A percentile compares a stretch with the other conserved stretches of the same genome.
Conservation (phyloP, 805 yeast species). For the Wickerhamiella shivajii region DNA sequence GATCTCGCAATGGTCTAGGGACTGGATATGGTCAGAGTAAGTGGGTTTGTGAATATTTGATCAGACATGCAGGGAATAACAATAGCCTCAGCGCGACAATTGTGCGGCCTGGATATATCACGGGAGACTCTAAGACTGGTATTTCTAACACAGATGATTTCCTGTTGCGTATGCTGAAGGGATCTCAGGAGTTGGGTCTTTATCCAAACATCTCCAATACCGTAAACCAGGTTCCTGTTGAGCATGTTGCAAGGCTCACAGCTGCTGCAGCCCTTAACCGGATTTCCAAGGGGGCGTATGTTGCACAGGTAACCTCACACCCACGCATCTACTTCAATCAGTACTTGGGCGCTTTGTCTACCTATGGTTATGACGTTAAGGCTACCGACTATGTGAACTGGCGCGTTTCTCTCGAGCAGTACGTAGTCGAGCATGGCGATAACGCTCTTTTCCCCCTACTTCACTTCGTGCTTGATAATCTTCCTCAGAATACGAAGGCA, state of each 20-base stretch:
- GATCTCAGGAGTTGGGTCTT: conserved; percentile 74
- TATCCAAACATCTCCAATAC: conserved; percentile 77
- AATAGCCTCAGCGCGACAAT: conserved; percentile 74
- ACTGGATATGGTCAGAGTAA: conserved; percentile 96
- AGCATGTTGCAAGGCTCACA: conserved; percentile 88
- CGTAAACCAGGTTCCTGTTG: conserved; percentile 95
- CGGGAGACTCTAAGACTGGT: conserved; percentile 75
- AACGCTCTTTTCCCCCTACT: conserved; percentile 84
- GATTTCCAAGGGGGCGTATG: conserved; percentile 41
- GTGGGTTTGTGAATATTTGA: conserved; percentile 90
- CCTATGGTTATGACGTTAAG: conserved; percentile 58
- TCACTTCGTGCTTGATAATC: conserved; percentile 85
- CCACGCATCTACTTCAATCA: conserved; percentile 77
- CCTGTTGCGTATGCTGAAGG: conserved; percentile 85
- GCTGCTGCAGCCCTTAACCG: conserved; percentile 74
- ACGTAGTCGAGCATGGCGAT: conserved; percentile 61
- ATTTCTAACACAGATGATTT: conserved; percentile 94
- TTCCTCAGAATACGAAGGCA: conserved; percentile 84
- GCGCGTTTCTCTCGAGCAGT: conserved; percentile 62
- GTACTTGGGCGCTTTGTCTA: conserved; percentile 47
- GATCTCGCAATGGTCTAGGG: conserved; percentile 69
- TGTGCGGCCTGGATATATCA: conserved; percentile 90
- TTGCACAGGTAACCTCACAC: conserved; percentile 94
- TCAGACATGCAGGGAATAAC: conserved; percentile 72
- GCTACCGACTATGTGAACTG: conserved; percentile 59